These are phyloP conservation scores for Trichoderma gamsii DNA, from an alignment of 495 filamentous ascomycete species.

Conservation along the genomic window DNA sequence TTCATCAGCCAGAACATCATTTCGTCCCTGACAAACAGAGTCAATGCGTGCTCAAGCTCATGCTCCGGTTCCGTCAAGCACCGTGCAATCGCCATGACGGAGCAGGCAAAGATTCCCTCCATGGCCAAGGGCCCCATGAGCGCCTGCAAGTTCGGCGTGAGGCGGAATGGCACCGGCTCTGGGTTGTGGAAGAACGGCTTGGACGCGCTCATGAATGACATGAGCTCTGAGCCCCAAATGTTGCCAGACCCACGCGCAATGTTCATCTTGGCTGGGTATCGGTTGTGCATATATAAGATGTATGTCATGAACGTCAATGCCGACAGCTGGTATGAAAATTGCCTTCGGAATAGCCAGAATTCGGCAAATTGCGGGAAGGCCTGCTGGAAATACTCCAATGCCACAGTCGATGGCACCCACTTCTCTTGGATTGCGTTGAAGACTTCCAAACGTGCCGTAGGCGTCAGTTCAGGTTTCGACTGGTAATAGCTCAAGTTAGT, in stretches of 20 bases:
- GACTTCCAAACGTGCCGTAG: constrained; percentile 70
- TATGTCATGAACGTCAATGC: constrained; percentile 98
- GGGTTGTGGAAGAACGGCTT: constrained; percentile 89
- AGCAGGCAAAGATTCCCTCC: constrained; percentile 87
- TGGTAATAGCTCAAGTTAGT: constrained; percentile 32
- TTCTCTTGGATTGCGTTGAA: constrained; percentile 86
- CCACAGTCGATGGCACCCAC: constrained; percentile 73
- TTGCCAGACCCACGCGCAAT: constrained; percentile 86
- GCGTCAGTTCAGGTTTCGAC: constrained; percentile 60
- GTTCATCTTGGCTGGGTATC: constrained; percentile 89
- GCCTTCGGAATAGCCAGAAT: constrained; percentile 96
- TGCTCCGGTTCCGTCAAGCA: constrained; percentile 88
- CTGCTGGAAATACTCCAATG: constrained; percentile 82
- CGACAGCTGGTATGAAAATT: constrained; percentile 95
- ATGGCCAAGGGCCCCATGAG: constrained; percentile 92
- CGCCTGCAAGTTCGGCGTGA: constrained; percentile 92
- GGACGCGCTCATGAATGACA: constrained; percentile 70
- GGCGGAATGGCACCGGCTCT: constrained; percentile 92
- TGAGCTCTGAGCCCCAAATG: constrained; percentile 92
- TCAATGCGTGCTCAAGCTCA: constrained; percentile 86
- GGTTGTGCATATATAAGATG: constrained; percentile 88
- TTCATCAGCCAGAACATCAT: constrained; percentile 95
- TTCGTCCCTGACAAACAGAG: constrained; percentile 92
- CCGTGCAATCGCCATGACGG: constrained; percentile 91
- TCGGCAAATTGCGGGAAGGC: constrained; percentile 85